Percentiles rank a stretch among this genome's conserved stretches.
Conservation (phyloP, 257 asterid species). For the Salvia miltiorrhiza region DNA sequence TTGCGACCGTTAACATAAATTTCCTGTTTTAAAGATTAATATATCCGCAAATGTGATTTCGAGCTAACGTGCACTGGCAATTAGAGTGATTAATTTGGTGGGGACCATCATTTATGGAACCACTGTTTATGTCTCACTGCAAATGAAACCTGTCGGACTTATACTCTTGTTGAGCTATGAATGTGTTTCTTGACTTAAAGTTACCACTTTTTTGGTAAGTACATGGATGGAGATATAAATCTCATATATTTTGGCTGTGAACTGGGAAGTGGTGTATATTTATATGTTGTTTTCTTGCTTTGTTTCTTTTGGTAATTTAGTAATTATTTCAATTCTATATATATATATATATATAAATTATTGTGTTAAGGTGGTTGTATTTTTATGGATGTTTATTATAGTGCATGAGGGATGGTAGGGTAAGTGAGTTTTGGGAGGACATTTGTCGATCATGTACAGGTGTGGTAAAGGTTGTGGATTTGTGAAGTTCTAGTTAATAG, state of each 20-base stretch:
- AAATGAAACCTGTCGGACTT: neutral
- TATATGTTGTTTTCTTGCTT: neutral
- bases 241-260: neutral
- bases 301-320: neutral
- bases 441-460: neutral
- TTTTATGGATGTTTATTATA: neutral
- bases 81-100: constrained; percentile 7
- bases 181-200: neutral
- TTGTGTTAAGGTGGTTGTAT: neutral
- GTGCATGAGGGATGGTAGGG: neutral
- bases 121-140: constrained; percentile 2
- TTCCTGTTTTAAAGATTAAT: neutral
- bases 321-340: neutral
- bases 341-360: neutral
- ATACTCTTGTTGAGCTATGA: neutral
- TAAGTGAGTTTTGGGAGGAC: neutral
- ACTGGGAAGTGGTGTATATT: neutral
- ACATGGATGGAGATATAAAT: neutral
- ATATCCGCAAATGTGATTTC: constrained; percentile 7
- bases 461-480: neutral
- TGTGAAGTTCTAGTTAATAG: neutral
- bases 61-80: constrained; percentile 13
- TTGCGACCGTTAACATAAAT: neutral
- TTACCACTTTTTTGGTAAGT: too few relatives aligned
- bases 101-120: constrained; percentile 8